Conservation (phyloP, 2,329 filamentous ascomycete species). For the Thielaviopsis musarum region DNA sequence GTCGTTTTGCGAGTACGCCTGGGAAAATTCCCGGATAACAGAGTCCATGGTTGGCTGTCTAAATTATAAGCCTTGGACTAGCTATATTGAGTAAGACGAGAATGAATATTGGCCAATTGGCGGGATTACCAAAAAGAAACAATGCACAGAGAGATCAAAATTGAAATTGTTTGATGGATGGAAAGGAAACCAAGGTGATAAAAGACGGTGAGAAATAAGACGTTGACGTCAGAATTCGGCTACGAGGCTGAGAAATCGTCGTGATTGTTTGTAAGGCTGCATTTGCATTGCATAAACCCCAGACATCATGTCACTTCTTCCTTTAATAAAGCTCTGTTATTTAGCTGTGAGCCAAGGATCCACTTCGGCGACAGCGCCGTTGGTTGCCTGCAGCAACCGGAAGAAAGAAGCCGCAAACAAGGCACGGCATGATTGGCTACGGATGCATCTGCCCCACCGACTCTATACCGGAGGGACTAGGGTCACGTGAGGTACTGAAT, state of each 20-base stretch:
- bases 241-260: slow-evolving; percentile 1
- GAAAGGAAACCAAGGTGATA: background rate
- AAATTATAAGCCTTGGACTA: background rate
- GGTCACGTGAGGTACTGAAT: background rate
- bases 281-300: background rate
- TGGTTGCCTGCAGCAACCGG: background rate
- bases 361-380: background rate
- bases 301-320: background rate
- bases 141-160: background rate
- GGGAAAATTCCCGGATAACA: slow-evolving; percentile 56
- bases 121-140: background rate
- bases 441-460: background rate
- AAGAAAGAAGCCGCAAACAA: background rate
- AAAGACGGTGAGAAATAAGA: background rate
- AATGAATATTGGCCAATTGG: background rate
- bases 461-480: background rate
- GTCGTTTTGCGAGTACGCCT: slow-evolving; percentile 45
- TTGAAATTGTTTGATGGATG: background rate
- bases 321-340: no score
- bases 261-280: slow-evolving; percentile 1
- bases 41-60: slow-evolving; percentile 36
- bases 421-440: background rate
- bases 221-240: background rate
- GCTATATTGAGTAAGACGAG: background rate
- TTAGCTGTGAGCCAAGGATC: background rate